Base-by-base conservation (phyloP, 352 stramenopile genomes). In the Pilasporangium apinafurcum region DNA sequence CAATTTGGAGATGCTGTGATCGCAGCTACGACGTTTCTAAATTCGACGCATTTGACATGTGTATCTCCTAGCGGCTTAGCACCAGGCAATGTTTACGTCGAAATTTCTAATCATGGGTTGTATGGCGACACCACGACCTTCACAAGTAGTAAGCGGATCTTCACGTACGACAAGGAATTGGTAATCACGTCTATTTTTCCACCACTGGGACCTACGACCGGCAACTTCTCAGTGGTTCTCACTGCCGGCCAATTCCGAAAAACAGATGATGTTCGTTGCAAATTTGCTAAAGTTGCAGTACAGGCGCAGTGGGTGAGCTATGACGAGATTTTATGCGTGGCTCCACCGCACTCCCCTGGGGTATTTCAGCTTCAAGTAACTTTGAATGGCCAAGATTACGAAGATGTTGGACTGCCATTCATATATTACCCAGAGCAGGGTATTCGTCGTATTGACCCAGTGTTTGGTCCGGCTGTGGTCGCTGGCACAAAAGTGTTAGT, bases 331-430 rank as follows among this genome's bases (percentile, higher is more conserved):
- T 44, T 62, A 26, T 97, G 84, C 57, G 71, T 64, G 18, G 81
- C 87, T n/a, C 87, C 84, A 18, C 63, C 71, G 0, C 70, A 94
- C 28, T 27, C 43, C 3, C 39, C 70, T 0, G 91, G 91, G 0
- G 51, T 85, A 0, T 89, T 96, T 34, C 58, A 69, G 2, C 59
- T 98, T 0, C 59, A 94, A 48, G 70, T 98, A 22, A 87, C 86
- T 17, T 53, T 83, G 32, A 98, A 98, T 55, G 85, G 78, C 24
- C 91, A 98, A 57, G 89, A 98, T 52, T 98, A 94, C 51, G 82
- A 74, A 0, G 51, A 80, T 32, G 72, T 59, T 1, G 49, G 52
- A 0, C 34, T 80, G 2, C 55, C 72, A 3, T 97, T 98, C 47
- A 51, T 71, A 16, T 97, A 86, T 56, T 96, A 96, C 53, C 56